These are phyloP conservation scores for Colletotrichum australisinense DNA, from an alignment of 2,329 filamentous ascomycete genomes.

Conservation along the genomic window DNA sequence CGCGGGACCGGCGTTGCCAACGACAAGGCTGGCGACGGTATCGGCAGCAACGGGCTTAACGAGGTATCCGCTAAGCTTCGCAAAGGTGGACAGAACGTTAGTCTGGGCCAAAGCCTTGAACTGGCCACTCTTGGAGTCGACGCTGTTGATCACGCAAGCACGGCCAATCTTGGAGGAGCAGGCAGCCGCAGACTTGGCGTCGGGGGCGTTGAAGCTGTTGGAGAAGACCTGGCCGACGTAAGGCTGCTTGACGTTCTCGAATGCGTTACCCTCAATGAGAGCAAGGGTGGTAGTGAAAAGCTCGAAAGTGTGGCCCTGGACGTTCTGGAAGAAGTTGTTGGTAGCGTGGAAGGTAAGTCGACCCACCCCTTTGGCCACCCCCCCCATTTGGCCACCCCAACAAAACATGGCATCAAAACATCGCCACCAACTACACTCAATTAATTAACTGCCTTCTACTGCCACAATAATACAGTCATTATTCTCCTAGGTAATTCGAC, in stretches of 20 bases:
- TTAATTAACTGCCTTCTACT: too few relatives aligned
- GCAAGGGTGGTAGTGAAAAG: constrained; percentile 50
- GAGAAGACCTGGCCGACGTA: constrained; percentile 47
- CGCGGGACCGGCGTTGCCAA: constrained; percentile 39
- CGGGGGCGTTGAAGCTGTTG: constrained; percentile 39
- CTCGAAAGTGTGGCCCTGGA: constrained; percentile 60
- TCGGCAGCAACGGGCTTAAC: constrained; percentile 41
- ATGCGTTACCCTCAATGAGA: constrained; percentile 43
- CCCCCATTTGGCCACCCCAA: too few relatives aligned
- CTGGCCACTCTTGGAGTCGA: constrained; percentile 37
- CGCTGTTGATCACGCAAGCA: constrained; percentile 26
- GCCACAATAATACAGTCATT: too few relatives aligned
- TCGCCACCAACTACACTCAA: too few relatives aligned
- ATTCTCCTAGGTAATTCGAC: too few relatives aligned
- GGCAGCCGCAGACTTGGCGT: constrained; percentile 34
- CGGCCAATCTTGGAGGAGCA: constrained; percentile 21
- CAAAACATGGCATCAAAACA: too few relatives aligned
- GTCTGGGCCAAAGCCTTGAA: constrained; percentile 38
- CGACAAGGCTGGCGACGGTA: constrained; percentile 40
- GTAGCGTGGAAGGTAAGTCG: constrained; percentile 41
- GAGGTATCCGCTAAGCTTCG: constrained; percentile 37
- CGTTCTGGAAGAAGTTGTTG: constrained; percentile 44
- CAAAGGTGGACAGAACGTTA: constrained; percentile 35
- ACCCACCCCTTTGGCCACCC: too few relatives aligned
- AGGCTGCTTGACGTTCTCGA: constrained; percentile 40